Base-by-base conservation (phyloP, 1,139 yeast species). In the Kodamaea suecica region DNA sequence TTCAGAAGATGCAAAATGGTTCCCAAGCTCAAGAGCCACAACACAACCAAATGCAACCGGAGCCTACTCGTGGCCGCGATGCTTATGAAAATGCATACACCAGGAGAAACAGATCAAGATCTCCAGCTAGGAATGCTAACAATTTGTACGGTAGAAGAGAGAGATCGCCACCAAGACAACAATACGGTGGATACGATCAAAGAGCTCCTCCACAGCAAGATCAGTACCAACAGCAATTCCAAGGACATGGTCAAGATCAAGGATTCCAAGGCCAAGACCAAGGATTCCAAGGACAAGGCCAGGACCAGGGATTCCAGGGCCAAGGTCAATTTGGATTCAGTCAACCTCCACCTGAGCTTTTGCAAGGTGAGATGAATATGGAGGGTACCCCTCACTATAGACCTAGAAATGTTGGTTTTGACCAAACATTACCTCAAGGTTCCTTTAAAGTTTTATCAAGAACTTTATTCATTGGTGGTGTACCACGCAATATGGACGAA, bases 381-480 rank as follows among this genome's bases (percentile, higher is more conserved):
- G 86, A 83, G 30, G 82, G 83, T 3, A 80, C 78, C 36, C 80
- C 84, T 5, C 88, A 84, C 56, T 83, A 66, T 57, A 78, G 94
- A 58, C 81, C 82, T 23, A 80, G 80, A 53, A 78, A 77, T 42
- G 80, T 84, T 27, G 75, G 80, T 10, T 75, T 74, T 53, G 96
- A 87, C 55, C 72, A 75, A 27, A 63, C 78, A 15, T 62, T 88
- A 36, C 95, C 96, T 2, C 78, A 79, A 39, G 95, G 90, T 27
- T 73, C 84, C 24, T 76, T 92, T 48, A 84, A 84, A 54, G 96
- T 90, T 3, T 74, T 76, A 48, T 84, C 95, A 35, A 80, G 98
- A 63, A 92, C 98, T 0, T 67, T 92, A 40, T 92, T 92, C 53
- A 78, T 92, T 43, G 98, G 98, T 35, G 97, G 97, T 52, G 88